phyloP scores from a whole-genome alignment of 306 rosid genomes.

The Dalbergia cultrata region DNA sequence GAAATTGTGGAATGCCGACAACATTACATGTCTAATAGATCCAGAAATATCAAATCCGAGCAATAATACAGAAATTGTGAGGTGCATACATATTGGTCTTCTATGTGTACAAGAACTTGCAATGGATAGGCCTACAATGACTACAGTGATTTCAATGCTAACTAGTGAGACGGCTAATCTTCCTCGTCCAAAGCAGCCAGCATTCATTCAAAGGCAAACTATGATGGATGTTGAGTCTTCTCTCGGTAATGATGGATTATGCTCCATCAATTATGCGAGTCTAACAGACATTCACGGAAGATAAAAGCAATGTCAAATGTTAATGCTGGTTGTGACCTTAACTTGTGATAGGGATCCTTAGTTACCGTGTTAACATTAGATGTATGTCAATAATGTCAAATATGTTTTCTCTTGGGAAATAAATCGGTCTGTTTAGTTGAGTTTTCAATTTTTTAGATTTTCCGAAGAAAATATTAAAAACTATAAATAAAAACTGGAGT shows the following conservation, averaged over 20 bases:
- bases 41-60: slow-evolving; percentile 26
- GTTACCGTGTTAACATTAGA: no score
- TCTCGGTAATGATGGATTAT: not conserved
- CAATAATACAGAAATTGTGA: not conserved
- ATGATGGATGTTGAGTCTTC: not conserved
- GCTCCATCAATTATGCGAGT: slow-evolving; percentile 4
- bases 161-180: slow-evolving; percentile 18
- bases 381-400: no score
- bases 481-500: no score
- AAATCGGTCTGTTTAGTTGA: no score
- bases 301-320: not conserved
- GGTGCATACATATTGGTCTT: slow-evolving; percentile 31
- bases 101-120: slow-evolving; percentile 26
- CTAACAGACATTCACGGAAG: slow-evolving; percentile 17
- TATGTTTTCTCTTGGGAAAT: no score
- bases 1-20: slow-evolving; percentile 18
- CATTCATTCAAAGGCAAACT: slow-evolving; percentile 17
- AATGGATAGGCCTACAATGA: slow-evolving; percentile 26
- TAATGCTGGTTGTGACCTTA: not conserved
- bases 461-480: no score
- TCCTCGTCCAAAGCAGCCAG: slow-evolving; percentile 24
- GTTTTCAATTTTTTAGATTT: no score
- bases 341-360: no score
- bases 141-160: slow-evolving; percentile 29
- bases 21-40: slow-evolving; percentile 17